phyloP scores from a whole-genome alignment of 306 rosid genomes.

The Lathyrus sativus region DNA sequence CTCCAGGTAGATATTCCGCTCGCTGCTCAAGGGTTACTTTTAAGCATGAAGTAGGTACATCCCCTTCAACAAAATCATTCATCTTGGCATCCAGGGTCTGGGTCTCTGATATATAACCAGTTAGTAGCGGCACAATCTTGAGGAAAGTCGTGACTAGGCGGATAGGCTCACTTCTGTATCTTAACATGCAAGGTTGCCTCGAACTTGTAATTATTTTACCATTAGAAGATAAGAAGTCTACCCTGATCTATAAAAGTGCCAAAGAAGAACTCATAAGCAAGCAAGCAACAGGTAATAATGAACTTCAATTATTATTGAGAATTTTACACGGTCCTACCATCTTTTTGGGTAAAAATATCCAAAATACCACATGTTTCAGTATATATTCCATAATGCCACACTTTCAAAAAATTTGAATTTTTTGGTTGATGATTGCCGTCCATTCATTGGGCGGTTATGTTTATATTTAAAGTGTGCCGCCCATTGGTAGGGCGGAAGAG shows the following conservation, averaged over 20 bases:
- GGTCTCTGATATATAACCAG: constrained; percentile 74
- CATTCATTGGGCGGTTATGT: too few relatives aligned
- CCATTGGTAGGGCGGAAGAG: too few relatives aligned
- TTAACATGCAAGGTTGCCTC: constrained; percentile 78
- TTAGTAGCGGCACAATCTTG: constrained; percentile 70
- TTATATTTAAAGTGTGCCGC: too few relatives aligned
- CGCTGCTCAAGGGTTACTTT: constrained; percentile 78
- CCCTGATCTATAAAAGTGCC: constrained; percentile 57
- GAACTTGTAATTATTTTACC: constrained; percentile 73
- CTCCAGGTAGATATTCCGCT: constrained; percentile 74
- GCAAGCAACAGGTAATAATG: constrained; percentile 20
- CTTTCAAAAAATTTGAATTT: too few relatives aligned
- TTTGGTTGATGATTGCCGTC: too few relatives aligned
- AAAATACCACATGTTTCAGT: too few relatives aligned
- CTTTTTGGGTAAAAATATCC: too few relatives aligned
- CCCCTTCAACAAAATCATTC: constrained; percentile 65
- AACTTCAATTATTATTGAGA: constrained; percentile 20
- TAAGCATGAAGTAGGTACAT: constrained; percentile 75
- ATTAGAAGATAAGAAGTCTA: constrained; percentile 59
- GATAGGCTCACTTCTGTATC: constrained; percentile 77
- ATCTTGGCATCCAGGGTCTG: constrained; percentile 70
- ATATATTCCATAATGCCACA: too few relatives aligned
- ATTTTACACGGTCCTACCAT: too few relatives aligned
- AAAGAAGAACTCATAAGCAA: constrained; percentile 34
- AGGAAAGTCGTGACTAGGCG: constrained; percentile 63